Conservation (phyloP, 352 stramenopile genomes). For the Globisporangium splendens region DNA sequence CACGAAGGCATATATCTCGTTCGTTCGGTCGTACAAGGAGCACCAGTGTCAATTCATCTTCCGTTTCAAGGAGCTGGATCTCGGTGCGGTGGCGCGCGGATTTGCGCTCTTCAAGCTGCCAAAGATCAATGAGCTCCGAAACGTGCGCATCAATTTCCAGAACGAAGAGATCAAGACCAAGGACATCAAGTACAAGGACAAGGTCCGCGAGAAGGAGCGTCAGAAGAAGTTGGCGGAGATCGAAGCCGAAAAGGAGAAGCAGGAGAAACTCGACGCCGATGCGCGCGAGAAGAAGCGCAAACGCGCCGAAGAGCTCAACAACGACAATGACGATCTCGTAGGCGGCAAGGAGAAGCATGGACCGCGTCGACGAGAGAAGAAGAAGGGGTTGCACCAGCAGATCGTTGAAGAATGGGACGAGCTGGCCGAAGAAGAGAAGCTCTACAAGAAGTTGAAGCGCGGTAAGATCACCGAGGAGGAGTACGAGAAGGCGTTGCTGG, state of each 20-base stretch:
- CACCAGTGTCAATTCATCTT: constrained; percentile 99
- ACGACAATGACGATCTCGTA: constrained; percentile 34
- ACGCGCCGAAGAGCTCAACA: constrained; percentile 40
- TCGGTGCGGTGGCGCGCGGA: constrained; percentile 89
- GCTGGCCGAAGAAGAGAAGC: constrained; percentile 95
- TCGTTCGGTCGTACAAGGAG: constrained; percentile 99
- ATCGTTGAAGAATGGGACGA: constrained; percentile 99
- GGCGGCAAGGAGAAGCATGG: constrained; percentile 61
- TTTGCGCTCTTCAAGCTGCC: constrained; percentile 81
- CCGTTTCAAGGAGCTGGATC: constrained; percentile 96
- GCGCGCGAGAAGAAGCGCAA: constrained; percentile 59
- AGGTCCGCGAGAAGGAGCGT: constrained; percentile 93
- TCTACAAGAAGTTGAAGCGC: constrained; percentile 96
- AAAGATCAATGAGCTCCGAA: constrained; percentile 86
- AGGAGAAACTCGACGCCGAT: constrained; percentile 46
- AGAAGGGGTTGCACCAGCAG: constrained; percentile 94
- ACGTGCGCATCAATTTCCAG: constrained; percentile 82
- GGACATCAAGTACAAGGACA: constrained; percentile 95
- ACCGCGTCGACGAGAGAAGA: constrained; percentile 89
- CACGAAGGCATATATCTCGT: constrained; percentile 98
- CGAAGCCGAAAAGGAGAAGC: constrained; percentile 65
- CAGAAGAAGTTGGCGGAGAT: constrained; percentile 92
- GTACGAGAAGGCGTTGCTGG: constrained; percentile 81
- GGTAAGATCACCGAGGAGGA: constrained; percentile 97
- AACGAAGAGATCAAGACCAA: constrained; percentile 87